Evolutionary conservation across 192 early-diverging fungal species (phyloP), one percentile per base, ranked within the genome.

Genomic region (Chytriomyces sp.): DNA sequence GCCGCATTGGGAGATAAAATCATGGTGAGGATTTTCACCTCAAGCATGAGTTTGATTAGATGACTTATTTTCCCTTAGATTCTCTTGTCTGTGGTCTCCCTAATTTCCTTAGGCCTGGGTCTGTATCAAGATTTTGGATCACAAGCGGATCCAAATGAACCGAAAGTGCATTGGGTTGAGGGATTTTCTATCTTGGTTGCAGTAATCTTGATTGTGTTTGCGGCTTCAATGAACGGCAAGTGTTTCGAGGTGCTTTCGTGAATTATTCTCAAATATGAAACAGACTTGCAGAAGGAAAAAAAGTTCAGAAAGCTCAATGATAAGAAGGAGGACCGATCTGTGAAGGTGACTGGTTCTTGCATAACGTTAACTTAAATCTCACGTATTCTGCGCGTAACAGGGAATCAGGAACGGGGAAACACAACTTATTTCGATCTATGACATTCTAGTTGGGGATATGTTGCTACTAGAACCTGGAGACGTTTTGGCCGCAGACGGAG

Each of bases 391-490:
- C n/a, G n/a, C n/a, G n/a, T n/a, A n/a, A n/a, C 40, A 17, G 63
- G 63, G 63, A 49, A 68, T 93, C 10, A 90, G 96, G 40, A 89
- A 89, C 72, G 94, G 93, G 26, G 78, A 86, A 31, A 90, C 89
- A 61, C 77, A 89, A 32, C 81, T 91, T 63, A 82, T 99, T 52
- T 89, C 90, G 56, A 84, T 92, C 71, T 85, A 85, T 72, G 91
- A 94, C 39, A 55, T 99, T 39, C 84, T 93, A 70, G 94, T 94
- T 25, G 96, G 96, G 19, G 96, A 99, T 76, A 85, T 99, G 63
- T 66, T 93, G 64, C 76, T 90, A 41, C 73, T 98, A 55, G 91
- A 94, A 72, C 91, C 93, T 7, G 97, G 97, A 65, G 96, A 97
- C 77, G 89, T 98, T 19, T 68, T 96, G n/a, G 89, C 93, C 3